Conservation (phyloP, 2,329 filamentous ascomycete genomes). For the Didymella pomorum region DNA sequence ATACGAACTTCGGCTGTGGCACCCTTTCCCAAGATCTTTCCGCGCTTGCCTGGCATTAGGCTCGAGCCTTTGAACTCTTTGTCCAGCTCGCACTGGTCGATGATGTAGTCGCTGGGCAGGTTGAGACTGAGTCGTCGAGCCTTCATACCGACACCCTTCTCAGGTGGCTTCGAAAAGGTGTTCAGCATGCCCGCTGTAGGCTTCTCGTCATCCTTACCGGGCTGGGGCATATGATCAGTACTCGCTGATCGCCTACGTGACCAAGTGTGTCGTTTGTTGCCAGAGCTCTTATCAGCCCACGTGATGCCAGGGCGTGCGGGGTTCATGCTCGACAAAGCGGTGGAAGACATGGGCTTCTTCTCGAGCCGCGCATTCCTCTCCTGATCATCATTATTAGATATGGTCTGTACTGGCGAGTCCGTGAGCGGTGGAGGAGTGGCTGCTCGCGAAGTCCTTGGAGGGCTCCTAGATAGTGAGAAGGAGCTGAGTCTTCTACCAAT, state of each 20-base stretch:
- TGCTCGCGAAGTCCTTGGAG: constrained; percentile 49
- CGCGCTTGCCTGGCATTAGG: constrained; percentile 74
- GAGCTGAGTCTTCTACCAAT: constrained; percentile 45
- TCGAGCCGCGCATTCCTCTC: constrained; percentile 24
- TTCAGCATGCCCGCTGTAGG: constrained; percentile 45
- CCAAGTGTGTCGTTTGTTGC: constrained; percentile 32
- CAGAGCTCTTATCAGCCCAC: constrained; percentile 39
- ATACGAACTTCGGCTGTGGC: constrained; percentile 83
- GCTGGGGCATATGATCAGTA: constrained; percentile 44
- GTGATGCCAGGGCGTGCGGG: constrained; percentile 38
- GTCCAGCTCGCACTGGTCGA: constrained; percentile 73
- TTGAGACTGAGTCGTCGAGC: constrained; percentile 78
- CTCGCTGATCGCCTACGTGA: constrained; percentile 49
- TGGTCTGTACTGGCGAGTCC: constrained; percentile 47
- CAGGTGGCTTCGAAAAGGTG: constrained; percentile 59
- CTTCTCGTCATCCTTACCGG: constrained; percentile 34
- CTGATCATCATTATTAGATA: constrained; percentile 30
- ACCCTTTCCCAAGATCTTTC: constrained; percentile 80
- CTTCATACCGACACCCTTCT: constrained; percentile 77
- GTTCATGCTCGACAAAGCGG: constrained; percentile 41
- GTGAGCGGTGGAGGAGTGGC: constrained; percentile 49
- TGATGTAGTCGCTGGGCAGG: constrained; percentile 75
- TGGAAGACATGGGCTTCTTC: constrained; percentile 40
- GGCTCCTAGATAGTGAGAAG: constrained; percentile 50
- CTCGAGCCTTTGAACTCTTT: constrained; percentile 72